phyloP scores from a whole-genome alignment of 2,329 filamentous ascomycete genomes.

The Piedraia hortae region DNA sequence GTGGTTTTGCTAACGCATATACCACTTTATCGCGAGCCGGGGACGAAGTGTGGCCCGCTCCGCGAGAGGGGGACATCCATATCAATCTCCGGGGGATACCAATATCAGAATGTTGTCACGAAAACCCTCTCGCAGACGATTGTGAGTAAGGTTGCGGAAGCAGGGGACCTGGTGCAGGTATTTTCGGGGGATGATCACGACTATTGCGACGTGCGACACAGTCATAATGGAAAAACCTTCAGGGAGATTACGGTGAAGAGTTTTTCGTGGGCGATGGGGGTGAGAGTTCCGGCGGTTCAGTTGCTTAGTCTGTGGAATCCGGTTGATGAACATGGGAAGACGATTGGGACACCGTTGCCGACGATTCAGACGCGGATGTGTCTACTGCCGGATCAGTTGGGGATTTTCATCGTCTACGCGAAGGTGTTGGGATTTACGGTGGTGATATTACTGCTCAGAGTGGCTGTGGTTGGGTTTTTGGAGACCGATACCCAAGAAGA shows the following conservation, averaged over 20 bases:
- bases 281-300: conserved; percentile 62
- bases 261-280: conserved; percentile 88
- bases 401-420: conserved; percentile 56
- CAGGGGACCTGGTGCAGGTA: conserved; percentile 52
- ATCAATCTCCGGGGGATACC: conserved; percentile 51
- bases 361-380: conserved; percentile 80
- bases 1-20: conserved; percentile 79
- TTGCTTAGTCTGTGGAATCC: conserved; percentile 86
- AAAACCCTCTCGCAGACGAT: conserved; percentile 49
- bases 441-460: conserved; percentile 19
- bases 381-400: conserved; percentile 64
- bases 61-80: conserved; percentile 75
- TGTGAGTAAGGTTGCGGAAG: conserved; percentile 32
- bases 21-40: conserved; percentile 54
- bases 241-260: conserved; percentile 85
- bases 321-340: conserved; percentile 26
- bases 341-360: conserved; percentile 9
- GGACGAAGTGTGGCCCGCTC: conserved; percentile 64
- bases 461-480: conserved; percentile 12
- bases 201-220: conserved; percentile 75
- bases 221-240: conserved; percentile 17
- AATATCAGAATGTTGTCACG: conserved; percentile 85
- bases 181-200: conserved; percentile 97
- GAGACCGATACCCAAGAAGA: conserved; percentile 5
- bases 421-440: conserved; percentile 30